phyloP scores from a whole-genome alignment of 1,284 basidiomycete genomes.

The Mycena sp. region DNA sequence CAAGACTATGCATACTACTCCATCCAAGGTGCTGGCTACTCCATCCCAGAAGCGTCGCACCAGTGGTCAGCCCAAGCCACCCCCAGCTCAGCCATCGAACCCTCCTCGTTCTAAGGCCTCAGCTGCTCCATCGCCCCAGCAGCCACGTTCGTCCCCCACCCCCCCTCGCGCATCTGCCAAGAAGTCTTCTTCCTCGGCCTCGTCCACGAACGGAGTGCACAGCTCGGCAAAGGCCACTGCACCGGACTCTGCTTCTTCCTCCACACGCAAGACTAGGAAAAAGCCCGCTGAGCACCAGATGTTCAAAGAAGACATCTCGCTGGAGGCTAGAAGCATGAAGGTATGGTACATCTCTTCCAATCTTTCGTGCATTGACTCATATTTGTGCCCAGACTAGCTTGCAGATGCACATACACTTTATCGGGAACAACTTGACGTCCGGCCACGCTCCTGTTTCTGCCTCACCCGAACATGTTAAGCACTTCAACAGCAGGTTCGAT shows the following conservation, averaged over 20 bases:
- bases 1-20: neutral
- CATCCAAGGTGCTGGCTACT: constrained; percentile 1
- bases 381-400: neutral
- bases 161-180: neutral
- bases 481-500: constrained; percentile 6
- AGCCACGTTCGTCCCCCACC: constrained; percentile 3
- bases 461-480: neutral
- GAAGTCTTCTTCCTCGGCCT: neutral
- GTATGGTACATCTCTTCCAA: constrained; percentile 10
- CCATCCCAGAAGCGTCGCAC: too few relatives aligned
- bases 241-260: neutral
- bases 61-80: too few relatives aligned
- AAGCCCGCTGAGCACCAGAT: constrained; percentile 15
- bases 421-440: neutral
- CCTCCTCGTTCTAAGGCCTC: neutral
- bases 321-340: constrained; percentile 3
- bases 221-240: neutral
- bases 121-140: constrained; percentile 11
- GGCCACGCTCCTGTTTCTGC: neutral
- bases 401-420: constrained; percentile 5
- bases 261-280: neutral
- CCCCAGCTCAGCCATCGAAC: too few relatives aligned
- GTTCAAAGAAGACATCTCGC: neutral
- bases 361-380: neutral
- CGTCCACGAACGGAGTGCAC: neutral